phyloP scores from a whole-genome alignment of 192 early-diverging fungal species.

The Coemansia sp. region DNA sequence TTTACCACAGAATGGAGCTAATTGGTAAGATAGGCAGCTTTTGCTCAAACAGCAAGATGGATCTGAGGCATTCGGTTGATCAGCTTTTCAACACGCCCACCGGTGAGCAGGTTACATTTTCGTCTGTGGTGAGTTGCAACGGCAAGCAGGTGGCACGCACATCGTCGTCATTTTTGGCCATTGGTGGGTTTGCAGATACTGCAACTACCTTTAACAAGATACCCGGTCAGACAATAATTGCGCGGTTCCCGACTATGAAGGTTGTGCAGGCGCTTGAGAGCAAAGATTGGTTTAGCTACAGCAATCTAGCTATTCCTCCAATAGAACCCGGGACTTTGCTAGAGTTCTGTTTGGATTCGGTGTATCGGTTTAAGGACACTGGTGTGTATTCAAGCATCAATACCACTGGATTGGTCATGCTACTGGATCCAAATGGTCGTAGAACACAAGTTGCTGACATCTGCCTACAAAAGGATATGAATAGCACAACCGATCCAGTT shows the following conservation, averaged over 20 bases:
- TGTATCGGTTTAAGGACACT: constrained; percentile 60
- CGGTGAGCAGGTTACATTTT: constrained; percentile 71
- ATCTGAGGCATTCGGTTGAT: constrained; percentile 68
- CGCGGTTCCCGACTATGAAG: constrained; percentile 64
- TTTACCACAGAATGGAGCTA: constrained; percentile 80
- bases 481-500: constrained; percentile 72
- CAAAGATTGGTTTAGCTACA: constrained; percentile 77
- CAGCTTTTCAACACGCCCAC: constrained; percentile 76
- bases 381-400: constrained; percentile 64
- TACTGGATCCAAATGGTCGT: constrained; percentile 58
- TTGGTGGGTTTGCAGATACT: constrained; percentile 72
- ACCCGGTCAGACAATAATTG: constrained; percentile 66
- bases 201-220: constrained; percentile 72
- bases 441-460: constrained; percentile 75
- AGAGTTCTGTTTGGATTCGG: constrained; percentile 82
- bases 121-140: constrained; percentile 55
- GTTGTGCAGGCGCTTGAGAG: constrained; percentile 78
- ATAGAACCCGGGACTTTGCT: constrained; percentile 59
- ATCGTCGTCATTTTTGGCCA: constrained; percentile 75
- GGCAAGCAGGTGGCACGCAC: constrained; percentile 69
- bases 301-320: constrained; percentile 6
- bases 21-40: constrained; percentile 63
- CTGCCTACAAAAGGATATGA: constrained; percentile 62
- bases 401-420: constrained; percentile 66
- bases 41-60: constrained; percentile 70